Evolutionary conservation across 495 filamentous ascomycete species (phyloP), one percentile per base, ranked within the genome.

Genomic region (Rhizodiscina lignyota): DNA sequence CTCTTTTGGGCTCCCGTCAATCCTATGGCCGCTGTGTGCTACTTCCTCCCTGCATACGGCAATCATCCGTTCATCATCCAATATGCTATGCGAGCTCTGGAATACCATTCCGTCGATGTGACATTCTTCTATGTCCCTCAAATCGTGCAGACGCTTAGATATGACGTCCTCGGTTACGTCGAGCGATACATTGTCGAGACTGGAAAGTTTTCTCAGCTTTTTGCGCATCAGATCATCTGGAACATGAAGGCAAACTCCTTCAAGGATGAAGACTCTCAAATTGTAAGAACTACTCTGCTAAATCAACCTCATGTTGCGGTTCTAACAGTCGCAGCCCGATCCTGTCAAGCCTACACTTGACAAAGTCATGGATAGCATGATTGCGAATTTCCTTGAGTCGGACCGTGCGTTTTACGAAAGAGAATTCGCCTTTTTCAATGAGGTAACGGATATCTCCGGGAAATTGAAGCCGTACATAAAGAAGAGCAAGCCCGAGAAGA

Each of bases 141-240:
- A 46, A 83, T 99, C 38, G 87, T 96, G 11, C 91, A 99, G 51
- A 79, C 84, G 20, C 67, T 99, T n/a, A 77, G 91, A 26, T 93
- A 94, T 46, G 91, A 99, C 62, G 74, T 71, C 18, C 60, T 99
- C 30, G 89, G 91, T 27, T 96, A 96, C 52, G 86, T 93, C 1
- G 86, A 96, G 51, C 69, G 89, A 40, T 96, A 94, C 44, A 96
- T 96, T 21, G 65, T 94, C 17, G 89, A 99, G 60, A 92, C 91
- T 3, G 86, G 83, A 1, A 86, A 87, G 45, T 82, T 89, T 48
- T 94, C 87, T 18, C 91, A 94, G 51, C 61, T 94, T 1, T 99
- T 99, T 53, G 85, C 91, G 4, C 91, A 99, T 55, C 91, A 99
- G 41, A 94, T 99, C 40, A 96, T 99, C 42, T 99, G 91, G 91